Evolutionary conservation across 768 basidiomycete genomes (phyloP).

Genomic region (Macrocybe gigantea): DNA sequence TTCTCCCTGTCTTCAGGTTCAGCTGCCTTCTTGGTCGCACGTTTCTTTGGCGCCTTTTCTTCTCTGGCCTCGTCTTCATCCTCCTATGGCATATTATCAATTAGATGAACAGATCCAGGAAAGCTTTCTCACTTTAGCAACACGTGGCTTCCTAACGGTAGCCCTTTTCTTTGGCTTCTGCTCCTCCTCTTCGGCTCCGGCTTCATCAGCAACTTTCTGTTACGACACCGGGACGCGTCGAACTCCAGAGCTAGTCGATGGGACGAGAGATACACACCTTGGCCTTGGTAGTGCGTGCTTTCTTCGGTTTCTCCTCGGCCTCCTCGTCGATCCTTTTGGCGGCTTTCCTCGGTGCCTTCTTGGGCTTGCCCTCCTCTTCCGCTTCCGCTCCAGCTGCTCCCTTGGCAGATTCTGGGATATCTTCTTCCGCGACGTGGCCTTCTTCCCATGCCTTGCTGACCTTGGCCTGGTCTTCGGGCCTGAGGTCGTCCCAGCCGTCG

Average conservation of each 20-base stretch:
- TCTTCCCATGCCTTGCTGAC: constrained; percentile 69
- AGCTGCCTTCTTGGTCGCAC: constrained; percentile 30
- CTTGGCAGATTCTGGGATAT: constrained; percentile 75
- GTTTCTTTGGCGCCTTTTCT: constrained; percentile 46
- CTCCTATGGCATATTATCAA: constrained; percentile 13
- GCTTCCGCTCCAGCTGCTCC: constrained; percentile 15
- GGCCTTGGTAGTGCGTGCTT: constrained; percentile 31
- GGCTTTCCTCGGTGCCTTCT: constrained; percentile 32
- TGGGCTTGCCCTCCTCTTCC: constrained; percentile 19
- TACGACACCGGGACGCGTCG: background rate
- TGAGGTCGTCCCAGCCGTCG: constrained; percentile 80
- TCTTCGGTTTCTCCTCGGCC: constrained; percentile 45
- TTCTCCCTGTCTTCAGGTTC: constrained; percentile 40
- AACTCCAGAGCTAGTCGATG: background rate
- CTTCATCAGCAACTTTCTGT: constrained; percentile 23
- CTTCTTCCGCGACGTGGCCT: constrained; percentile 77
- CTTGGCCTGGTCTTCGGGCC: constrained; percentile 62
- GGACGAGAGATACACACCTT: constrained; percentile 13
- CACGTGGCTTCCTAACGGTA: background rate
- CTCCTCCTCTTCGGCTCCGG: constrained; percentile 22
- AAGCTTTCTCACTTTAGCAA: too few relatives aligned
- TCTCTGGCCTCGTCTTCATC: constrained; percentile 36
- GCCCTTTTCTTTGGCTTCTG: constrained; percentile 20
- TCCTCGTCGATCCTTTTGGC: constrained; percentile 16
- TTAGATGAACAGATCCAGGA: constrained; percentile 17